phyloP scores from a whole-genome alignment of 441 rosid species.

The Brassica hybrid region DNA sequence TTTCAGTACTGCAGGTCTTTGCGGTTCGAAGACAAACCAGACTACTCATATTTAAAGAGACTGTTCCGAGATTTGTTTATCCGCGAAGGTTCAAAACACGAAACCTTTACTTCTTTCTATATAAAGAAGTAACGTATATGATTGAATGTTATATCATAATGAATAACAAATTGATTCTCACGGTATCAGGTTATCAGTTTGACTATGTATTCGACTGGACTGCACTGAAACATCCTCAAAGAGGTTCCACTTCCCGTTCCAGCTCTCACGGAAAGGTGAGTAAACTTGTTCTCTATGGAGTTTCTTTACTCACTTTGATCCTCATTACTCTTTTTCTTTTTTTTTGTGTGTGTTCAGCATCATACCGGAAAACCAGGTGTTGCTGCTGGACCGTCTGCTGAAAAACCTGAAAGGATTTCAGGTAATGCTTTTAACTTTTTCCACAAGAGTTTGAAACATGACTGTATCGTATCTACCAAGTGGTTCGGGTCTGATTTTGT shows the following conservation, averaged over 20 bases:
- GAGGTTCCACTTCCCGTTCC: slow-evolving; percentile 52
- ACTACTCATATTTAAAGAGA: slow-evolving; percentile 93
- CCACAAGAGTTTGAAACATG: neutral
- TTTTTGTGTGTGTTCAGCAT: slow-evolving; percentile 43
- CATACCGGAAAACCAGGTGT: slow-evolving; percentile 61
- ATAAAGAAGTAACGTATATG: neutral
- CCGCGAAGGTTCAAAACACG: slow-evolving; percentile 71
- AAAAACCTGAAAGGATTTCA: slow-evolving; percentile 76
- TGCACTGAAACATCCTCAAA: slow-evolving; percentile 89
- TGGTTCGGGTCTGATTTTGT: neutral
- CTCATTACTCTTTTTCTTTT: neutral
- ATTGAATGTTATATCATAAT: neutral
- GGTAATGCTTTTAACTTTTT: slow-evolving; percentile 45
- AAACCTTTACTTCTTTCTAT: slow-evolving; percentile 1
- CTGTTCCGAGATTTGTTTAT: slow-evolving; percentile 97
- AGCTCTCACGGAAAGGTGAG: slow-evolving; percentile 84
- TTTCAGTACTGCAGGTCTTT: slow-evolving; percentile 94
- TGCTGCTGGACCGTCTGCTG: slow-evolving; percentile 70
- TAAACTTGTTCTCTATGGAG: slow-evolving; percentile 21
- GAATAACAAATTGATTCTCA: neutral
- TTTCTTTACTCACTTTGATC: slow-evolving; percentile 24
- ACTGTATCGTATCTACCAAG: neutral
- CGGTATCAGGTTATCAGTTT: slow-evolving; percentile 86
- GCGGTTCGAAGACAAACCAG: slow-evolving; percentile 98
- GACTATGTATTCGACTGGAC: slow-evolving; percentile 99